phyloP scores from a whole-genome alignment of 805 yeast species.

The Jamesozyma piceae region DNA sequence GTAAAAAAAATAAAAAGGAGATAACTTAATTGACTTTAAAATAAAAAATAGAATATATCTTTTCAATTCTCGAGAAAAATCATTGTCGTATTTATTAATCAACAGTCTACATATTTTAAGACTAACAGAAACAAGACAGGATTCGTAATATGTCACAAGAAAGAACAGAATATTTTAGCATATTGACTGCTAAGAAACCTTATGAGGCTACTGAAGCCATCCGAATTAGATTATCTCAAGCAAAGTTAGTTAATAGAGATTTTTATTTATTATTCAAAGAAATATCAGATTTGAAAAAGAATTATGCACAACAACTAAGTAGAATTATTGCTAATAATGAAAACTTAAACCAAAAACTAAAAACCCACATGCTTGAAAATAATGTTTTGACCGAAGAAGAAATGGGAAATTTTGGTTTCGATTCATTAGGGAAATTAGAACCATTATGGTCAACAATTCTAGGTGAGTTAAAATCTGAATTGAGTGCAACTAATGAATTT shows the following conservation, averaged over 20 bases:
- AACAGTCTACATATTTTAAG: no score
- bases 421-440: slow-evolving; percentile 38
- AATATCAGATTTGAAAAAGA: slow-evolving; percentile 39
- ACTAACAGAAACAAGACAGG: no score
- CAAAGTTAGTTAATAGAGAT: slow-evolving; percentile 47
- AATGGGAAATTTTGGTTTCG: slow-evolving; percentile 40
- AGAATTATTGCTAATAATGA: slow-evolving; percentile 26
- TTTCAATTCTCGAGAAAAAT: no score
- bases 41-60: no score
- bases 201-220: slow-evolving; percentile 51
- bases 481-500: slow-evolving; percentile 41
- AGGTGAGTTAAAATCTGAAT: slow-evolving; percentile 37
- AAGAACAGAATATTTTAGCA: slow-evolving; percentile 34
- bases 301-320: slow-evolving; percentile 41
- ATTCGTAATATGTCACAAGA: slow-evolving; percentile 19
- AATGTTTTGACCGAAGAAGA: slow-evolving; percentile 37
- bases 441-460: slow-evolving; percentile 39
- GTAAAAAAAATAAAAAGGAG: no score
- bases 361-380: slow-evolving; percentile 29
- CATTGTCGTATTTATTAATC: no score
- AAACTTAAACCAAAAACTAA: slow-evolving; percentile 30
- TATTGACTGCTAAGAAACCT: slow-evolving; percentile 36
- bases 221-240: slow-evolving; percentile 46
- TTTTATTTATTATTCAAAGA: slow-evolving; percentile 54
- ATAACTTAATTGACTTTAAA: no score